These are phyloP conservation scores for Lyophyllum semitale DNA, from an alignment of 768 basidiomycete species.

Conservation along the genomic window DNA sequence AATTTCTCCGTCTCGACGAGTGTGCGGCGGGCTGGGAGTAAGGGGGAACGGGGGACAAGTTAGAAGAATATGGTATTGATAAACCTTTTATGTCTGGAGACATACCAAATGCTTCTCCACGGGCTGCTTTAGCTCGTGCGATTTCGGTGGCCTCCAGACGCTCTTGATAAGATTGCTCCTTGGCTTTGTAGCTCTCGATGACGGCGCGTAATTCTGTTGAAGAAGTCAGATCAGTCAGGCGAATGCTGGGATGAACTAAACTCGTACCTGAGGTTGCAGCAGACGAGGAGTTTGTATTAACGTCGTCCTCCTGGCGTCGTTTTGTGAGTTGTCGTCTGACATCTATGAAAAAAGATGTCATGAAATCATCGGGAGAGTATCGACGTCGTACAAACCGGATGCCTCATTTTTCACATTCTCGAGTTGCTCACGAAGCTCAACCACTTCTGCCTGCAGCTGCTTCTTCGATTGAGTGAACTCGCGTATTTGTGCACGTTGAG, in stretches of 20 bases:
- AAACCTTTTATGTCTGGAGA: background rate
- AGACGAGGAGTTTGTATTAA: constrained; percentile 57
- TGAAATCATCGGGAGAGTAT: background rate
- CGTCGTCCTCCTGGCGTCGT: constrained; percentile 64
- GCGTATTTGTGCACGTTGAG: constrained; percentile 60
- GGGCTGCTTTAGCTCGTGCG: constrained; percentile 61
- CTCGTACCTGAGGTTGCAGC: constrained; percentile 57
- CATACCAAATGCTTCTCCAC: constrained; percentile 65
- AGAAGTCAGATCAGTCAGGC: background rate
- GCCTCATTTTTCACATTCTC: constrained; percentile 63
- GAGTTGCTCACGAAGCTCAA: constrained; percentile 54
- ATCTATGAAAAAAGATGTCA: constrained; percentile 36
- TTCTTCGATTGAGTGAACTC: constrained; percentile 60
- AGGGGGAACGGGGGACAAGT: background rate
- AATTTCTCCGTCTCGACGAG: constrained; percentile 64
- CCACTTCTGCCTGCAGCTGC: constrained; percentile 56
- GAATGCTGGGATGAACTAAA: background rate
- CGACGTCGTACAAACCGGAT: constrained; percentile 41
- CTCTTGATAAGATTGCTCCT: constrained; percentile 57
- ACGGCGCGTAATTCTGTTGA: constrained; percentile 60
- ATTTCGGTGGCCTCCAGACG: constrained; percentile 72
- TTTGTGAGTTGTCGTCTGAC: constrained; percentile 60
- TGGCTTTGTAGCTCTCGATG: constrained; percentile 65
- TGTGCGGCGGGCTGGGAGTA: constrained; percentile 34
- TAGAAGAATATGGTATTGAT: background rate